Evolutionary conservation across 345 rosid genomes (phyloP).

Genomic region (Turnera subulata): DNA sequence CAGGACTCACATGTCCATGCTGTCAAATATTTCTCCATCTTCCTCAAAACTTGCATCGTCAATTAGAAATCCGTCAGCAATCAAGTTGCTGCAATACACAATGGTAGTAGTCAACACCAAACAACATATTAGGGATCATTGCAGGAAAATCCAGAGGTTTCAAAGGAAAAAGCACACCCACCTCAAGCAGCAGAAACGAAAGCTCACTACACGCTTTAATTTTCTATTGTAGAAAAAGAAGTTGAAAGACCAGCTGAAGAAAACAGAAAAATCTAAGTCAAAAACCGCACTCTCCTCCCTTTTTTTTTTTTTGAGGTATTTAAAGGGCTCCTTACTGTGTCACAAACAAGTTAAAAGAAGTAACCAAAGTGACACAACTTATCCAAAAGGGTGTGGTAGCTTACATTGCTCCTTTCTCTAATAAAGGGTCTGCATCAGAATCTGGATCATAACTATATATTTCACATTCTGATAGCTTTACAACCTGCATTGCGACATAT

Average conservation of each 20-base stretch:
- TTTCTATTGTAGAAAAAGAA: constrained; percentile 94
- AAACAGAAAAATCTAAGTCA: neutral
- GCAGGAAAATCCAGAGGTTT: neutral
- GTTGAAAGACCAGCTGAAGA: constrained; percentile 85
- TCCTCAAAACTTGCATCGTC: constrained; percentile 43
- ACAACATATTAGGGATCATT: neutral
- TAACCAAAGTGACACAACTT: neutral
- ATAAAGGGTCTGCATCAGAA: constrained; percentile 77
- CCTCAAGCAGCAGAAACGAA: constrained; percentile 82
- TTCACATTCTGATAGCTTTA: constrained; percentile 77
- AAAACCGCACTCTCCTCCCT: no score
- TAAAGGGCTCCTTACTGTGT: no score
- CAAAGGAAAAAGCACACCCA: constrained; percentile 21
- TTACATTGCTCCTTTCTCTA: constrained; percentile 83
- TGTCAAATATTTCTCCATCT: constrained; percentile 67
- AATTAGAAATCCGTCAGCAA: constrained; percentile 48
- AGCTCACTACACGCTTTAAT: constrained; percentile 78
- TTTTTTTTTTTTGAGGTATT: no score
- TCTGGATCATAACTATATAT: constrained; percentile 81
- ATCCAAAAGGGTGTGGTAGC: constrained; percentile 4
- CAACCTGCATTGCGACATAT: constrained; percentile 56
- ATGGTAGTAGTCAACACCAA: neutral
- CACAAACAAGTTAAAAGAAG: no score
- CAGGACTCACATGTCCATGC: constrained; percentile 72
- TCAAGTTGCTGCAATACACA: constrained; percentile 66